Conservation (phyloP, 2,329 filamentous ascomycete species). For the Penicillium sp. region DNA sequence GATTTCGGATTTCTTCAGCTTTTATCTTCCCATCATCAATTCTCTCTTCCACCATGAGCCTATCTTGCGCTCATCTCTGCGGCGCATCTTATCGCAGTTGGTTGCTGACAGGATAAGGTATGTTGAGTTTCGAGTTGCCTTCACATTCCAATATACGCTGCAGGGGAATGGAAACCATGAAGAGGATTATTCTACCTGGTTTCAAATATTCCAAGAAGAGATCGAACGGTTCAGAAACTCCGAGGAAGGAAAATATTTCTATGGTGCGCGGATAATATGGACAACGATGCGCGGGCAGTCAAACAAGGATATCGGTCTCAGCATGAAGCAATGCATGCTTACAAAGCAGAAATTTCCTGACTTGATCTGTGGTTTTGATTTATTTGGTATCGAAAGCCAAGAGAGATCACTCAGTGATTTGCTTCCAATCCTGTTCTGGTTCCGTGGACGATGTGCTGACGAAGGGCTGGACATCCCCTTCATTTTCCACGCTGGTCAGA, state of each 20-base stretch:
- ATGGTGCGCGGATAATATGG: conserved; percentile 86
- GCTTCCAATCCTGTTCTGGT: conserved; percentile 89
- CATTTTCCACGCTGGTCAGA: conserved; percentile 95
- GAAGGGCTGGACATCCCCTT: conserved; percentile 85
- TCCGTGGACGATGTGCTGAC: conserved; percentile 80
- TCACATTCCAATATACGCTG: conserved; percentile 71
- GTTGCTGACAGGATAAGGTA: conserved; percentile 83
- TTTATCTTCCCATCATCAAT: conserved; percentile 74
- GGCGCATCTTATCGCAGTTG: conserved; percentile 71
- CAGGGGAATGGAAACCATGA: conserved; percentile 70
- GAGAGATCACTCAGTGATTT: conserved; percentile 78
- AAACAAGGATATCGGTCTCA: conserved; percentile 71
- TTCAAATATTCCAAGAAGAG: conserved; percentile 77
- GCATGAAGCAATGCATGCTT: conserved; percentile 86
- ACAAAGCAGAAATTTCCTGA: conserved; percentile 80
- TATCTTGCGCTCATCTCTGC: conserved; percentile 78
- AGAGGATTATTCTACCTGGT: conserved; percentile 70
- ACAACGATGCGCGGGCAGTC: conserved; percentile 70
- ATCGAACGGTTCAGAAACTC: conserved; percentile 74
- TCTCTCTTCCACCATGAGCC: conserved; percentile 88
- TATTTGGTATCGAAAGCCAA: conserved; percentile 85
- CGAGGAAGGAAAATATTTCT: conserved; percentile 75
- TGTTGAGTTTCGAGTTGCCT: conserved; percentile 80
- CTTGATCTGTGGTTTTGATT: conserved; percentile 83
- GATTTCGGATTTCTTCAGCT: conserved; percentile 81